Base-by-base conservation (phyloP, 345 rosid species). In the Populus simonii region DNA sequence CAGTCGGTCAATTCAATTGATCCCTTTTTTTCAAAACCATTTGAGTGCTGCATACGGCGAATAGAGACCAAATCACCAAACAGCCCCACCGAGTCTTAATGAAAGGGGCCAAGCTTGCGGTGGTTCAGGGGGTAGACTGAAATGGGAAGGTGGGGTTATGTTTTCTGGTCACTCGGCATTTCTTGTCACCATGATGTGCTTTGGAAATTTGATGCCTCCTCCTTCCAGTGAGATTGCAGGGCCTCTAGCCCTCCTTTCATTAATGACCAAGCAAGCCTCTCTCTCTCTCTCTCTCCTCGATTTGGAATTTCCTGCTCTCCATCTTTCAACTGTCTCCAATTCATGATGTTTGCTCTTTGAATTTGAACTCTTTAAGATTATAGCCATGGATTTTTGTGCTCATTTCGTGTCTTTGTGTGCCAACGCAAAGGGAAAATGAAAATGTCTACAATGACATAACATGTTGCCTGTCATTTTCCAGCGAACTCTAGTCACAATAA, bases 221-320 rank as follows among this genome's bases (percentile, higher is more conserved):
- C 36, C 36, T 39, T 39, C 43, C 43, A 25, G 20, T 36, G 66
- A 66, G 49, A 76, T 68, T 53, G 72, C 73, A 35, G 73, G 79
- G 53, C 36, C 23, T 55, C 55, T 39, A 29, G 22, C 27, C 67
- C 38, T 57, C 74, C 10, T 77, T 25, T 70, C 68, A 59, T 25
- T 76, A 41, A 27, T 51, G 41, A 36, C 55, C 23, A 35, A 51
- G 36, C 41, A 69, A 38, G 68, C 29, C 43, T 29, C 57, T 20
- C 27, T 7, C 25, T 39, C 57, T 6, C 23, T 35, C 45, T 2
- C n/a, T 13, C 51, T 18, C 68, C 45, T 2, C 2, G 45, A 9
- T 2, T 9, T 25, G 59, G 23, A 51, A 41, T 57, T 70, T 29
- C 25, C 20, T 2, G 1, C 66, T 57, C 18, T 20, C 18, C 7